These are phyloP conservation scores for Hortiboletus flavorubellus DNA, from an alignment of 768 basidiomycete genomes.

Conservation along the genomic window DNA sequence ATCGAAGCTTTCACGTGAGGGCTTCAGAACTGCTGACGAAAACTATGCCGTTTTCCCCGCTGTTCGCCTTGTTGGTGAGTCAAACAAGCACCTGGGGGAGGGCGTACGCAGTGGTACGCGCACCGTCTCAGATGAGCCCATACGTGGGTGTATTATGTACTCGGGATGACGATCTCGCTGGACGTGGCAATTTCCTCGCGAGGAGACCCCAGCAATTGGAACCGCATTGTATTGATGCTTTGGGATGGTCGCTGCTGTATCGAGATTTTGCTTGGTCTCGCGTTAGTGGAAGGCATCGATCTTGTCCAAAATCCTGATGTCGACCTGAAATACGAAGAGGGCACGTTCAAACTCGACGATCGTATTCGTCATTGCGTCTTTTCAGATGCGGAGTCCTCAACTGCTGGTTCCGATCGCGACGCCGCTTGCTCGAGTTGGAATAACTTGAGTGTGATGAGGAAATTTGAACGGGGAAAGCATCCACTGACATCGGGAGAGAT, in stretches of 20 bases:
- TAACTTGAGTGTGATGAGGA: too few species aligned
- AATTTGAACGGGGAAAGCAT: too few species aligned
- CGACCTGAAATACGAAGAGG: background rate
- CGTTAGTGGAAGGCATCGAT: background rate
- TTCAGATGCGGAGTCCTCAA: too few species aligned
- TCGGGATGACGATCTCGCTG: background rate
- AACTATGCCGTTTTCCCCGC: background rate
- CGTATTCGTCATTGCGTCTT: too few species aligned
- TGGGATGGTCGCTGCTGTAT: background rate
- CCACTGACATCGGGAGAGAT: too few species aligned
- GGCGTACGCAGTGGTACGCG: background rate
- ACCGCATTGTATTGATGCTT: background rate
- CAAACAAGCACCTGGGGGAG: background rate
- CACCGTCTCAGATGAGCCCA: constrained; percentile 2
- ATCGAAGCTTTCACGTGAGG: constrained; percentile 6
- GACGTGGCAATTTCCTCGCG: background rate
- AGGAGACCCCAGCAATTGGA: background rate
- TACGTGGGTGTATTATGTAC: constrained; percentile 8
- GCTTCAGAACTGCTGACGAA: background rate
- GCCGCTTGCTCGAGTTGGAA: too few species aligned
- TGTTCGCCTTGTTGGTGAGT: too few species aligned
- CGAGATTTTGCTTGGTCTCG: background rate
- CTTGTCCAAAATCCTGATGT: background rate
- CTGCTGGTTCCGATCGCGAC: too few species aligned
- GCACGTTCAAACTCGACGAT: too few species aligned